Conservation (phyloP, 371 early-diverging fungal species). For the Mucor saturninus region DNA sequence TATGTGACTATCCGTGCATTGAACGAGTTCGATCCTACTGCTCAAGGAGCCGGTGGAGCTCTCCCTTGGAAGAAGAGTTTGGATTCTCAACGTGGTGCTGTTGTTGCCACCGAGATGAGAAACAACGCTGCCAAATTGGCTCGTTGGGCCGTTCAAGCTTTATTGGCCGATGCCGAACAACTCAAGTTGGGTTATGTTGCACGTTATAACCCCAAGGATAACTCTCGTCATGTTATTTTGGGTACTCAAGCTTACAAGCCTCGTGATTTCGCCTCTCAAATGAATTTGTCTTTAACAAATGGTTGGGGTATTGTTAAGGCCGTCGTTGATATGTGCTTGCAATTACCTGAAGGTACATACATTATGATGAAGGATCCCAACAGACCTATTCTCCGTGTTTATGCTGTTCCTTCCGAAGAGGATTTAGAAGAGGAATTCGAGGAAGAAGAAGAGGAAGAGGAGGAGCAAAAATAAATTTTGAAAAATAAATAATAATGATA, state of each 20-base stretch:
- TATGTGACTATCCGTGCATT: constrained; percentile 81
- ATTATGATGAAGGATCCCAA: constrained; percentile 96
- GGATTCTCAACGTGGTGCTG: constrained; percentile 95
- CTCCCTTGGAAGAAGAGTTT: constrained; percentile 95
- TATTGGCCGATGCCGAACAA: constrained; percentile 89
- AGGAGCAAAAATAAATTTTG: constrained; percentile 23
- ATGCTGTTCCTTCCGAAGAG: constrained; percentile 71
- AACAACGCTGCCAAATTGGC: constrained; percentile 96
- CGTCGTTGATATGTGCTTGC: constrained; percentile 84
- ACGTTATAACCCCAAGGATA: constrained; percentile 81
- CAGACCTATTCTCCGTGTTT: constrained; percentile 86
- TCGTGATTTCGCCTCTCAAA: constrained; percentile 88
- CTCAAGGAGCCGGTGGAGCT: constrained; percentile 87
- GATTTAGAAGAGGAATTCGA: constrained; percentile 68
- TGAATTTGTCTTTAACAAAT: constrained; percentile 82
- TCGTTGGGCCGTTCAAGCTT: constrained; percentile 91
- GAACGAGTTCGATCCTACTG: constrained; percentile 92
- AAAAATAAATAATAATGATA: background rate
- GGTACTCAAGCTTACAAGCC: constrained; percentile 90
- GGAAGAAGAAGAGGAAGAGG: constrained; percentile 43
- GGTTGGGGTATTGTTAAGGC: constrained; percentile 97
- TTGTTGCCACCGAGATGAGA: constrained; percentile 96
- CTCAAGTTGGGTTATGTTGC: constrained; percentile 90
- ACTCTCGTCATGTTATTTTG: constrained; percentile 81
- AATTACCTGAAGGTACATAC: constrained; percentile 91